These are phyloP conservation scores for Alternaria brassicicola DNA, from an alignment of 2,329 filamentous ascomycete genomes.

Conservation along the genomic window DNA sequence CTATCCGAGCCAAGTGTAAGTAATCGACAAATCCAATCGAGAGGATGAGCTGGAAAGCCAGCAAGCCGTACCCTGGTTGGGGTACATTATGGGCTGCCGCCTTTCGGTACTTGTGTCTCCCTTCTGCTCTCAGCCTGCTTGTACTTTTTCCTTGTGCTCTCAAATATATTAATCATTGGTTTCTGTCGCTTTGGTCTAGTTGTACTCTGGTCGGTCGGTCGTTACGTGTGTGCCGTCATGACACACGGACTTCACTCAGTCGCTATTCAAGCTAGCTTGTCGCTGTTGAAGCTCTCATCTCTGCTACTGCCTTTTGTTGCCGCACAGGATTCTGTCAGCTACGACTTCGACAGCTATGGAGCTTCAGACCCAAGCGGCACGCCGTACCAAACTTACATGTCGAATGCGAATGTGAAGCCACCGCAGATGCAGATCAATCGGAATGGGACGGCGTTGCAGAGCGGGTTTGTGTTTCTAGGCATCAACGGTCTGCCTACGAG, in stretches of 20 bases:
- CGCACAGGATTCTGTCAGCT: conserved; percentile 23
- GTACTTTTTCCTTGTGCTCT: neutral
- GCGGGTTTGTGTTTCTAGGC: conserved; percentile 22
- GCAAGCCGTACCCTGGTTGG: neutral
- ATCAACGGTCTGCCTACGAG: conserved; percentile 26
- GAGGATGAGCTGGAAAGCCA: neutral
- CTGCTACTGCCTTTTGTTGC: conserved; percentile 2
- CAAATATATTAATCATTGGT: neutral
- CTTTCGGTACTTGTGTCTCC: neutral
- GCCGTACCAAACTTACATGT: conserved; percentile 25
- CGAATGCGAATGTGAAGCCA: conserved; percentile 21
- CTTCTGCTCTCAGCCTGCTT: neutral
- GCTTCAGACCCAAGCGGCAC: conserved; percentile 13
- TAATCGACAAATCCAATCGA: neutral
- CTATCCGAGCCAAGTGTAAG: neutral
- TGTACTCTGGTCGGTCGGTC: neutral
- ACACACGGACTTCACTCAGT: neutral
- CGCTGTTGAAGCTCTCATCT: conserved; percentile 1
- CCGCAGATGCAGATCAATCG: conserved; percentile 25
- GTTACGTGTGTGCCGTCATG: neutral
- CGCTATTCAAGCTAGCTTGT: neutral
- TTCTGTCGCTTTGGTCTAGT: neutral
- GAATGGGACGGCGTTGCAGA: conserved; percentile 15
- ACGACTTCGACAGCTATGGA: conserved; percentile 20
- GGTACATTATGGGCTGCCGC: neutral